Conservation (phyloP, 2,329 filamentous ascomycete genomes). For the Trichoderma semiorbis region DNA sequence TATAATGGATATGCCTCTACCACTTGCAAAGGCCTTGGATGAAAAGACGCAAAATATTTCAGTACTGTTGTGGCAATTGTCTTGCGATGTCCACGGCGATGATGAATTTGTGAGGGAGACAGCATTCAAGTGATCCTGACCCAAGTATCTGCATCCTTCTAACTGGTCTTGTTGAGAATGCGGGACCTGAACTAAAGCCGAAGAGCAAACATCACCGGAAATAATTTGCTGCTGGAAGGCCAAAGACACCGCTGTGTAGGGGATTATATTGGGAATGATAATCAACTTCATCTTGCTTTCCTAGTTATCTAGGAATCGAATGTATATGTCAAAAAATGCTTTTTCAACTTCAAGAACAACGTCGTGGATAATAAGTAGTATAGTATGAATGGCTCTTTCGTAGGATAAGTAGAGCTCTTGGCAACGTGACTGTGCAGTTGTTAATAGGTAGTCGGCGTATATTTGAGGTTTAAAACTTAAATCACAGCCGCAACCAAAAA, state of each 20-base stretch:
- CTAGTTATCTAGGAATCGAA: not conserved
- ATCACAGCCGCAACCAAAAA: no score
- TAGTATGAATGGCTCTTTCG: not conserved
- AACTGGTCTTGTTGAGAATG: not conserved
- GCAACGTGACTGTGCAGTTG: not conserved
- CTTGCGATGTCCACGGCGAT: not conserved
- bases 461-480: not conserved
- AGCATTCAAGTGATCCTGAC: not conserved
- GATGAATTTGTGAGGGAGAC: not conserved
- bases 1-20: slow-evolving; percentile 38
- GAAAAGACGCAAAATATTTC: slow-evolving; percentile 35
- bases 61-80: not conserved
- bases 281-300: not conserved
- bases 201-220: not conserved
- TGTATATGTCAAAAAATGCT: not conserved
- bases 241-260: not conserved
- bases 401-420: not conserved
- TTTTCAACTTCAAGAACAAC: not conserved
- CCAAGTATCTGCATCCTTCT: not conserved
- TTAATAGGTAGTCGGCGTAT: not conserved
- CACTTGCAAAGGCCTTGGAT: slow-evolving; percentile 33
- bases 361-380: not conserved
- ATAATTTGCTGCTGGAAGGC: not conserved
- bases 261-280: not conserved
- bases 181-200: not conserved